phyloP scores from a whole-genome alignment of 2,329 filamentous ascomycete genomes.

The Lachnum nothofagi region DNA sequence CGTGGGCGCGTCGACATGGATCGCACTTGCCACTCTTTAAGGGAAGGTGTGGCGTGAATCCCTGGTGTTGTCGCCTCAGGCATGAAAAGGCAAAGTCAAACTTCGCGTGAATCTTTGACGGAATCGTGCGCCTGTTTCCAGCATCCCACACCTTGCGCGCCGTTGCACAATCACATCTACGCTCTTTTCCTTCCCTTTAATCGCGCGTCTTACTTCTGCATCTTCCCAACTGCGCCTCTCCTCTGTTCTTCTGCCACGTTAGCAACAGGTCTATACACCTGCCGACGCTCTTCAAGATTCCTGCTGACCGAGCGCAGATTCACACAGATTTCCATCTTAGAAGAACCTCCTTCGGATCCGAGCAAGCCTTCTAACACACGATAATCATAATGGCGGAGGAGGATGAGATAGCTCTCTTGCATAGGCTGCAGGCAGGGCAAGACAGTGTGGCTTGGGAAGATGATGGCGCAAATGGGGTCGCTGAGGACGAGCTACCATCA shows the following conservation, averaged over 20 bases:
- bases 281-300: neutral
- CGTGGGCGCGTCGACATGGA: neutral
- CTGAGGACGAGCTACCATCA: constrained; percentile 30
- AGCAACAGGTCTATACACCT: neutral
- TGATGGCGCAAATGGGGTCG: constrained; percentile 26
- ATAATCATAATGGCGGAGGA: constrained; percentile 32
- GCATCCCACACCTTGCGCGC: neutral
- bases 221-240: neutral
- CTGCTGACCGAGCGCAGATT: neutral
- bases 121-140: neutral
- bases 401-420: constrained; percentile 36
- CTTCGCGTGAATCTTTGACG: neutral
- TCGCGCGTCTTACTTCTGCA: neutral
- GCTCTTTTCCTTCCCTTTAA: neutral
- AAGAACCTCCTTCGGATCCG: neutral
- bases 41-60: neutral
- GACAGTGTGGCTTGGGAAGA: constrained; percentile 30
- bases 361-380: neutral
- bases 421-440: constrained; percentile 34
- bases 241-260: neutral
- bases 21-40: neutral
- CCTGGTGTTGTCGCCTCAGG: neutral
- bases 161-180: neutral
- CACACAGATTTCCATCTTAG: neutral
- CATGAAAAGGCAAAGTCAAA: too few species aligned